phyloP scores from a whole-genome alignment of 2,329 filamentous ascomycete species.

The Dothidotthia symphoricarpi region DNA sequence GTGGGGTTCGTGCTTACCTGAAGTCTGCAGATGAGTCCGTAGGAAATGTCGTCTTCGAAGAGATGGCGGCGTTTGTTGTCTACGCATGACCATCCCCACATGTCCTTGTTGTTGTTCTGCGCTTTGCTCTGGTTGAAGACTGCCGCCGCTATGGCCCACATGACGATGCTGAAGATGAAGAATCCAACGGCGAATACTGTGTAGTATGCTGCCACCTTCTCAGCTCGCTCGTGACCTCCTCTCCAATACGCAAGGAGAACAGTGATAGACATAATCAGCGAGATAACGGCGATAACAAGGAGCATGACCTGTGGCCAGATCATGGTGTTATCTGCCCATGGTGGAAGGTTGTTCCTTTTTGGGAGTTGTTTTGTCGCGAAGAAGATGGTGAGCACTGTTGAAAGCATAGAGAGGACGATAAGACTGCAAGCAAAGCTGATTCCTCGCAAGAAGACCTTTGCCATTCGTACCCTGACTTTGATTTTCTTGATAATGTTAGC shows the following conservation, averaged over 20 bases:
- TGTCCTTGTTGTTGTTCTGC: slow-evolving; percentile 74
- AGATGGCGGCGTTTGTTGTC: slow-evolving; percentile 77
- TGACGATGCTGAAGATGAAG: slow-evolving; percentile 88
- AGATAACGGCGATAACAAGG: slow-evolving; percentile 74
- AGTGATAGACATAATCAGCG: slow-evolving; percentile 72
- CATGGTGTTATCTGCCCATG: slow-evolving; percentile 79
- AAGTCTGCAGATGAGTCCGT: slow-evolving; percentile 86
- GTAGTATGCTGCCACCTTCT: slow-evolving; percentile 94
- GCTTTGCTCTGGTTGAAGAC: slow-evolving; percentile 76
- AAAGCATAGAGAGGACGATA: slow-evolving; percentile 88
- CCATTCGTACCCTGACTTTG: slow-evolving; percentile 85
- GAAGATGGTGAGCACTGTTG: slow-evolving; percentile 88
- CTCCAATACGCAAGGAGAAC: slow-evolving; percentile 86
- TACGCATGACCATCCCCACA: slow-evolving; percentile 98
- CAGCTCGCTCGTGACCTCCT: slow-evolving; percentile 82
- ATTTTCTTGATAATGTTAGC: slow-evolving; percentile 68
- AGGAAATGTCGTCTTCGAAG: slow-evolving; percentile 79
- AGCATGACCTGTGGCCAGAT: slow-evolving; percentile 89
- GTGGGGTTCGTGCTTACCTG: slow-evolving; percentile 54
- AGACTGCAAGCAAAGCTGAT: slow-evolving; percentile 97
- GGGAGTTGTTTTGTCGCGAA: slow-evolving; percentile 77
- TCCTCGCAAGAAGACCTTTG: slow-evolving; percentile 90
- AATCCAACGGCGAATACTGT: slow-evolving; percentile 89
- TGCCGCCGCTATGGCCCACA: slow-evolving; percentile 87
- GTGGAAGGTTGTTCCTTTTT: slow-evolving; percentile 72